These are phyloP conservation scores for Penicillium taxi DNA, from an alignment of 495 filamentous ascomycete species.

Conservation along the genomic window DNA sequence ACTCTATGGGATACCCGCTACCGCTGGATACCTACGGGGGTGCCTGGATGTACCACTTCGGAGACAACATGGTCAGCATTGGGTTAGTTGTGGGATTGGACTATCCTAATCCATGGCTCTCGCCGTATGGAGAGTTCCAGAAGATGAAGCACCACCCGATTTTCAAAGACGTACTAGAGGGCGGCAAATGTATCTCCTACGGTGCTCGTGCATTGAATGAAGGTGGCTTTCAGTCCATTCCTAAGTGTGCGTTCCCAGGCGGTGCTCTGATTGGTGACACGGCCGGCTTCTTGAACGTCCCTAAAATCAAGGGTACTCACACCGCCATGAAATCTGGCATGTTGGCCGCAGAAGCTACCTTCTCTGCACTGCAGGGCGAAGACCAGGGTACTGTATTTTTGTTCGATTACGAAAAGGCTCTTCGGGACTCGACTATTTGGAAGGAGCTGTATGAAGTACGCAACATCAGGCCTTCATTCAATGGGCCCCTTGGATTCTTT, in stretches of 20 bases:
- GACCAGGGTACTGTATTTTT: conserved; percentile 69
- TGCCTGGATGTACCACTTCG: conserved; percentile 98
- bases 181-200: conserved; percentile 96
- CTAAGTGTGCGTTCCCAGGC: conserved; percentile 91
- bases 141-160: conserved; percentile 97
- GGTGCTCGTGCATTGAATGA: conserved; percentile 89
- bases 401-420: conserved; percentile 84
- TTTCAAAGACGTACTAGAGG: conserved; percentile 73
- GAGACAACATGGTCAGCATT: conserved; percentile 90
- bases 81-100: conserved; percentile 92
- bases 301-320: conserved; percentile 97
- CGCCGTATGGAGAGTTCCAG: conserved; percentile 94
- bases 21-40: conserved; percentile 88
- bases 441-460: conserved; percentile 89
- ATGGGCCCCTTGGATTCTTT: conserved; percentile 71
- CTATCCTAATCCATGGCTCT: conserved; percentile 94
- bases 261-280: conserved; percentile 94
- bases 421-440: conserved; percentile 87
- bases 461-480: conserved; percentile 95
- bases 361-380: conserved; percentile 57
- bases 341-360: conserved; percentile 88
- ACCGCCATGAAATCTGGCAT: conserved; percentile 97
- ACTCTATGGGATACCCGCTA: conserved; percentile 92
- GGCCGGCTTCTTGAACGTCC: conserved; percentile 94
- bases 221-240: conserved; percentile 95